phyloP scores from a whole-genome alignment of 2,329 filamentous ascomycete genomes.

The Aspergillus quadrilineatus region DNA sequence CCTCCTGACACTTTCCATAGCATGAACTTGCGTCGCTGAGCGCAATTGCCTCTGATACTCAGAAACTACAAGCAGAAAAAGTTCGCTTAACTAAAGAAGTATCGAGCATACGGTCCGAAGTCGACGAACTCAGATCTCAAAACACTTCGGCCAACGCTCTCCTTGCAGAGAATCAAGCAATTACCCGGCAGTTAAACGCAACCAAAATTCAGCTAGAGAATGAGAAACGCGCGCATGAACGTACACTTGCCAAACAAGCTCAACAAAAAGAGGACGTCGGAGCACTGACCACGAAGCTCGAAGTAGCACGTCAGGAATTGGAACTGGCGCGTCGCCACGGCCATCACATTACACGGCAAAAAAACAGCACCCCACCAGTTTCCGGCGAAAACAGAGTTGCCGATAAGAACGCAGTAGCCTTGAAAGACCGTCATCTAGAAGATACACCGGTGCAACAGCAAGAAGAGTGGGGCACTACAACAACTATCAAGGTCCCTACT shows the following conservation, averaged over 20 bases:
- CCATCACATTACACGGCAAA: constrained; percentile 34
- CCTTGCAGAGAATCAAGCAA: constrained; percentile 73
- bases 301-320: constrained; percentile 52
- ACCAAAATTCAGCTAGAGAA: constrained; percentile 80
- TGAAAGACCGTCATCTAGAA: constrained; percentile 72
- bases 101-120: constrained; percentile 58
- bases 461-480: constrained; percentile 29
- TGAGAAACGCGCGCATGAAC: constrained; percentile 69
- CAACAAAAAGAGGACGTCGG: constrained; percentile 43
- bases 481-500: constrained; percentile 29
- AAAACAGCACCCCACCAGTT: constrained; percentile 60
- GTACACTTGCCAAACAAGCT: constrained; percentile 46
- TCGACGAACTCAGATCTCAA: constrained; percentile 62
- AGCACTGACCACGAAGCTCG: constrained; percentile 42
- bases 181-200: constrained; percentile 74
- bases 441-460: constrained; percentile 51
- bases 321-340: constrained; percentile 38
- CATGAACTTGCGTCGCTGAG: constrained; percentile 70
- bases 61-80: constrained; percentile 67
- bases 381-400: constrained; percentile 70
- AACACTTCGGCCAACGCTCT: constrained; percentile 63
- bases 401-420: constrained; percentile 66
- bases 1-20: constrained; percentile 42
- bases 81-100: constrained; percentile 61
- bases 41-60: constrained; percentile 65